Evolutionary conservation across 129 eudicot species (phyloP), one percentile per base, ranked within the genome.

Genomic region (Helianthus tuberosus): DNA sequence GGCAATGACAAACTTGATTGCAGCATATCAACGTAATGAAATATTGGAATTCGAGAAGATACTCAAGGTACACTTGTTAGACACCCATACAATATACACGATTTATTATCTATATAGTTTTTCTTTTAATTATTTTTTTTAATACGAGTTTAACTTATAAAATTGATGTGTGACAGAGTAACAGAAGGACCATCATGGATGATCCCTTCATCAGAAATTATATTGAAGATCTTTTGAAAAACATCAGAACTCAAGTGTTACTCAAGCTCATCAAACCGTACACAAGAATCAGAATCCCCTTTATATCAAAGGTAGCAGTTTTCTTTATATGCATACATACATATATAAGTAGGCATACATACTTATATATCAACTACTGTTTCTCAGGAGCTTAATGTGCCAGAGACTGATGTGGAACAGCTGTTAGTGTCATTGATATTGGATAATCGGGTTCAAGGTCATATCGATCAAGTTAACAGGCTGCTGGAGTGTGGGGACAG

Each of bases 11-110:
- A 91, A 95, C 78, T 83, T 95, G 73, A 91, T 95, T 58, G 97
- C 99, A 72, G 99, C 99, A 25, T 95, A 95, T 79, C 97, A 95
- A 68, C 86, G 99, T 53, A 95, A 95, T 81, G 99, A 95, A 75
- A 95, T 95, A 68, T 86, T 95, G 79, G 99, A 95, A 80, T 95
- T 95, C 75, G 99, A 95, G 82, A 95, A 95, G 82, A 95, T 95
- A 68, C 91, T 95, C 35, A 95, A 95, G 99, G 97, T 91, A 75
- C 38, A 49, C 50, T 6, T 5, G 16, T 51, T 23, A 55, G 10
- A 20, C 48, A 35, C 53, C 72, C 52, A 38, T 58, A 41, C 11
- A 35, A 15, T 41, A 62, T 23, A 6, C 14, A 29, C 16, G 57
- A 2, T 14, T 38, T 1, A 10, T 5, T 20, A 11, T 41, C 16